Evolutionary conservation across 306 rosid species (phyloP).

Genomic region (Vicia sativa): DNA sequence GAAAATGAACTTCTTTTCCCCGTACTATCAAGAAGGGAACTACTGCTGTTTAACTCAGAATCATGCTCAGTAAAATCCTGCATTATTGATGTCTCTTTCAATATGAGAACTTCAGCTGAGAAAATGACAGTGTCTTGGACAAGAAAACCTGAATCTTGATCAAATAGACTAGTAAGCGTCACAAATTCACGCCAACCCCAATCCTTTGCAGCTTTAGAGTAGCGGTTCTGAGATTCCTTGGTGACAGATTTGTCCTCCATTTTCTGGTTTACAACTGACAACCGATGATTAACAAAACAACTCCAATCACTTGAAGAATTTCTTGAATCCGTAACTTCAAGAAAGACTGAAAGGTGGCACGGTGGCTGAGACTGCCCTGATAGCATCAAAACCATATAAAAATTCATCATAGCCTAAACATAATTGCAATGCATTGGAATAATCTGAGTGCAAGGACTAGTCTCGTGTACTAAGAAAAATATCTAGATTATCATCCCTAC

Average conservation of each 20-base stretch:
- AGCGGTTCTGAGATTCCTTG: slow-evolving; percentile 98
- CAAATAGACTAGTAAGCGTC: slow-evolving; percentile 97
- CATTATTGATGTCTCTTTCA: slow-evolving; percentile 89
- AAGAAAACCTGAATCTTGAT: slow-evolving; percentile 99
- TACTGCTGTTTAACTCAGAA: slow-evolving; percentile 50
- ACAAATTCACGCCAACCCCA: slow-evolving; percentile 99
- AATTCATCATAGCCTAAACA: slow-evolving; percentile 39
- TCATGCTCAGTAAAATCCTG: slow-evolving; percentile 80
- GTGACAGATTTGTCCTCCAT: slow-evolving; percentile 94
- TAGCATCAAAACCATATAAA: slow-evolving; percentile 50
- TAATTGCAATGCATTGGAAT: slow-evolving; percentile 31
- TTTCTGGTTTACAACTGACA: slow-evolving; percentile 93
- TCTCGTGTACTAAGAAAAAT: slow-evolving; percentile 15
- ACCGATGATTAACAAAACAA: slow-evolving; percentile 97
- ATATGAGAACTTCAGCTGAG: slow-evolving; percentile 97
- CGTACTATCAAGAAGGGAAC: slow-evolving; percentile 55
- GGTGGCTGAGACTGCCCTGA: slow-evolving; percentile 99
- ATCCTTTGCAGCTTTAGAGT: slow-evolving; percentile 99
- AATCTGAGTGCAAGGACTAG: slow-evolving; percentile 32
- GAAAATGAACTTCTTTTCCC: slow-evolving; percentile 84
- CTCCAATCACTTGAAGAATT: slow-evolving; percentile 98
- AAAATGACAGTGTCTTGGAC: slow-evolving; percentile 92
- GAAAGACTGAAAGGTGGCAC: slow-evolving; percentile 98
- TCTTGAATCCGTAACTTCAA: slow-evolving; percentile 98
- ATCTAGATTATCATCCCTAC: slow-evolving; percentile 36